phyloP scores from a whole-genome alignment of 2,329 filamentous ascomycete species.

The Orbilia brochopaga region DNA sequence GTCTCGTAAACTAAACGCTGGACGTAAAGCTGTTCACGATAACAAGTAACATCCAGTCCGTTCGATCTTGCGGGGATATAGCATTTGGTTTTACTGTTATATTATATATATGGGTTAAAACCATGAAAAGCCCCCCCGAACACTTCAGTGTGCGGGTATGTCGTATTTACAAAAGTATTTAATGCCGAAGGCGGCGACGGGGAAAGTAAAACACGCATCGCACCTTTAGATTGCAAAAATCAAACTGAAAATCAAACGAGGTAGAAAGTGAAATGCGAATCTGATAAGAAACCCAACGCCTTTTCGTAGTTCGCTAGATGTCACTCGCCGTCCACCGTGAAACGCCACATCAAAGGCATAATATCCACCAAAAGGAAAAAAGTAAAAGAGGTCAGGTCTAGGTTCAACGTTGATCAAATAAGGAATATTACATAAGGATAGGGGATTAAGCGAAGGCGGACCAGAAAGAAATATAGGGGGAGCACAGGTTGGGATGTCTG shows the following conservation, averaged over 20 bases:
- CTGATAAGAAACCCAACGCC: conserved; percentile 25
- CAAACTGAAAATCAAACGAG: neutral
- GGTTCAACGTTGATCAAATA: too few species aligned
- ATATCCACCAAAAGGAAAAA: conserved; percentile 21
- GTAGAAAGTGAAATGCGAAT: conserved; percentile 5
- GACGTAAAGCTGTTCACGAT: too few species aligned
- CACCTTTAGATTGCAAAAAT: conserved; percentile 2
- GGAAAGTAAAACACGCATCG: neutral
- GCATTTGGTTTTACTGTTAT: neutral
- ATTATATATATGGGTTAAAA: neutral
- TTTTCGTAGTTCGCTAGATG: conserved; percentile 14
- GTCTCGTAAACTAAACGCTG: too few species aligned
- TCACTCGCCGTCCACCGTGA: conserved; percentile 18
- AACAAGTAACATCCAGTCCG: too few species aligned
- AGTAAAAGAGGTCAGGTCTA: neutral
- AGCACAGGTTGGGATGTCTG: too few species aligned
- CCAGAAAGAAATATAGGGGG: too few species aligned
- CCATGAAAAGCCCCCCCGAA: neutral
- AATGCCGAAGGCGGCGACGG: neutral
- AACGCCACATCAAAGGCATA: conserved; percentile 40
- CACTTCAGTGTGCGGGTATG: neutral
- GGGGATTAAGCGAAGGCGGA: too few species aligned
- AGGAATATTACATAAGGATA: too few species aligned
- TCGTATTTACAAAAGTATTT: conserved; percentile 3
- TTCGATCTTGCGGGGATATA: too few species aligned